These are phyloP conservation scores for Trichoderma endophyticum DNA, from an alignment of 2,329 filamentous ascomycete genomes.

Conservation along the genomic window DNA sequence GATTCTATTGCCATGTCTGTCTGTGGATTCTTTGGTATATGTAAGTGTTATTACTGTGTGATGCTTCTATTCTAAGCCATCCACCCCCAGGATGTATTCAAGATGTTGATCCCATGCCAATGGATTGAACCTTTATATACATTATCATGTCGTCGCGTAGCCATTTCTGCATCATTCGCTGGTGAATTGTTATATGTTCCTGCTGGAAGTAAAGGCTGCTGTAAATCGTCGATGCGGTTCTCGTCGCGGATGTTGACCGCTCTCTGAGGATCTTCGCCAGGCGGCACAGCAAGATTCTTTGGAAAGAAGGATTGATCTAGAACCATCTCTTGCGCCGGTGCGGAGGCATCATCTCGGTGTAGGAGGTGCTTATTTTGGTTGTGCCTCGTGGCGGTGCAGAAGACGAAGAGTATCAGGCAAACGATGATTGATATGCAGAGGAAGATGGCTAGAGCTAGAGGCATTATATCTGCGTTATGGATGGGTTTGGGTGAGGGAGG, in stretches of 20 bases:
- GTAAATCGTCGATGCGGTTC: neutral
- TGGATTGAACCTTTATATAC: neutral
- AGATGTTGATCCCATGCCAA: constrained; percentile 22
- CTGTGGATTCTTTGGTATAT: too few species aligned
- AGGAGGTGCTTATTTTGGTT: neutral
- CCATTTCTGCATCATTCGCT: neutral
- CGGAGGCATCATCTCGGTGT: neutral
- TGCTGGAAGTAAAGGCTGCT: neutral
- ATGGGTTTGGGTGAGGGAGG: neutral
- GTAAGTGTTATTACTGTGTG: neutral
- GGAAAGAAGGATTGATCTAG: neutral
- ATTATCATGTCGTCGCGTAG: neutral
- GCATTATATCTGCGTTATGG: neutral
- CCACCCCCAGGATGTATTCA: constrained; percentile 24
- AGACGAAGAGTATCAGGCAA: neutral
- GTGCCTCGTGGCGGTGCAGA: neutral
- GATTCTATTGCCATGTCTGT: neutral
- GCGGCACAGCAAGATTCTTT: neutral
- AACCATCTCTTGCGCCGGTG: neutral
- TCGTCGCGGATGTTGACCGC: neutral
- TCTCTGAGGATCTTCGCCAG: neutral
- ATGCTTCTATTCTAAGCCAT: constrained; percentile 12
- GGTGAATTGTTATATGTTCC: neutral
- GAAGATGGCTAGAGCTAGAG: neutral
- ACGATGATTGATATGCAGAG: neutral